Evolutionary conservation across 805 yeast genomes (phyloP).

Genomic region (Saturnispora bothae): DNA sequence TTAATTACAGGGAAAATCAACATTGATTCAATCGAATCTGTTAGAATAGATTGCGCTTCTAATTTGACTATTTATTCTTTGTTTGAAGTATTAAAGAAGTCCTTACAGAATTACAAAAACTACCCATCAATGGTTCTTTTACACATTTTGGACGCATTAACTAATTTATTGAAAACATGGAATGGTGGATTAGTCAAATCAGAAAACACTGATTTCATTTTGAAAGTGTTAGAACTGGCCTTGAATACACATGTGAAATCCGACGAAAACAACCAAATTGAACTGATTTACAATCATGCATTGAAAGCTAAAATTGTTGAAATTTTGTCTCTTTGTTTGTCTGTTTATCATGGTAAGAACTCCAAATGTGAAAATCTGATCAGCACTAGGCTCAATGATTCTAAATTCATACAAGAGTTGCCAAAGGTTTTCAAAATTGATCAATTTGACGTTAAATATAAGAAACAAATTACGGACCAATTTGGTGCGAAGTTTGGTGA

Average conservation of each 20-base stretch:
- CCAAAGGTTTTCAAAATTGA: slow-evolving; percentile 28
- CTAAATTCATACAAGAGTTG: slow-evolving; percentile 28
- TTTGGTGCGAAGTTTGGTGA: slow-evolving; percentile 31
- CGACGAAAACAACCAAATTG: slow-evolving; percentile 25
- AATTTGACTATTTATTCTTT: slow-evolving; percentile 30
- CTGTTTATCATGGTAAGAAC: slow-evolving; percentile 36
- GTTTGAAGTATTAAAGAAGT: slow-evolving; percentile 43
- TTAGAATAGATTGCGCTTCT: slow-evolving; percentile 9
- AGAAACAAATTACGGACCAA: slow-evolving; percentile 29
- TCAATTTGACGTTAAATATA: slow-evolving; percentile 14
- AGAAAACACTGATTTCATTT: slow-evolving; percentile 37
- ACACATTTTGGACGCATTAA: slow-evolving; percentile 60
- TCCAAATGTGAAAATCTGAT: slow-evolving; percentile 33
- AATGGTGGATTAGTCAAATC: slow-evolving; percentile 44
- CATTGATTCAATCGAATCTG: slow-evolving; percentile 6
- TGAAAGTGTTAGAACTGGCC: slow-evolving; percentile 26
- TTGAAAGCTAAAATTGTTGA: slow-evolving; percentile 63
- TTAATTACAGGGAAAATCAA: slow-evolving; percentile 53
- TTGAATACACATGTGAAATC: slow-evolving; percentile 19
- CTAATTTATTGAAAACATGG: slow-evolving; percentile 73
- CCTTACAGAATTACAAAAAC: slow-evolving; percentile 39
- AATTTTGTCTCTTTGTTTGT: slow-evolving; percentile 61
- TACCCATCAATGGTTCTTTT: slow-evolving; percentile 57
- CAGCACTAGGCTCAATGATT: slow-evolving; percentile 14
- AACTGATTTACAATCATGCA: slow-evolving; percentile 42